phyloP scores from a whole-genome alignment of 345 rosid genomes.

The Camelina neglecta region DNA sequence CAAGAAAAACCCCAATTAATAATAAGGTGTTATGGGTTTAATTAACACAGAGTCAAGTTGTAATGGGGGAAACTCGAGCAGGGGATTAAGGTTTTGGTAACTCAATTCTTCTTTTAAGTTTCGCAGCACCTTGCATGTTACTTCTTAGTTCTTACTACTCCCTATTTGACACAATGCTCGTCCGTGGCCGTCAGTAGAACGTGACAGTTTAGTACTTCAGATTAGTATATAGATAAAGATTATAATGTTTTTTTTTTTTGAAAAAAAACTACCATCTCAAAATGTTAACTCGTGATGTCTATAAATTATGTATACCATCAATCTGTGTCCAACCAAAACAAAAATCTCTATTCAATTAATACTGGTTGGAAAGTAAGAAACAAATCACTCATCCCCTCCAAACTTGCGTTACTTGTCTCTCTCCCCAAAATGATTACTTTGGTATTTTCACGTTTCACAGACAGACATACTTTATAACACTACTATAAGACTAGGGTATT shows the following conservation, averaged over 20 bases:
- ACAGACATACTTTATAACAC: no score
- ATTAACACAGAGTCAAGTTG: not conserved
- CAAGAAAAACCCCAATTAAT: not conserved
- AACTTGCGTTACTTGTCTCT: not conserved
- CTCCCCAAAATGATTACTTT: not conserved
- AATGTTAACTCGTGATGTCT: no score
- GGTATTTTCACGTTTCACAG: not conserved
- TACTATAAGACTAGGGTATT: not conserved
- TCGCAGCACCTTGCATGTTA: not conserved
- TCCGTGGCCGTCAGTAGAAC: not conserved
- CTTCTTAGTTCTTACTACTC: not conserved
- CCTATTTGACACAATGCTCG: not conserved
- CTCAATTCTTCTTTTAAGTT: not conserved
- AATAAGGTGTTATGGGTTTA: slow-evolving; percentile 9
- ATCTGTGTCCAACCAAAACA: no score
- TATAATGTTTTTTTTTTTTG: no score
- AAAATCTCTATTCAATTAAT: no score
- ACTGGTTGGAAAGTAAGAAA: no score
- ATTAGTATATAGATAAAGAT: no score
- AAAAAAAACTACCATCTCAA: no score
- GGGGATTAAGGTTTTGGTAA: not conserved
- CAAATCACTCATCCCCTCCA: no score
- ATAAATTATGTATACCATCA: no score
- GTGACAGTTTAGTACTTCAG: no score
- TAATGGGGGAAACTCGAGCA: not conserved